A percentile compares a stretch with the other conserved stretches of the same genome.
Conservation (phyloP, 768 basidiomycete genomes). For the Tremella mesenterica region DNA sequence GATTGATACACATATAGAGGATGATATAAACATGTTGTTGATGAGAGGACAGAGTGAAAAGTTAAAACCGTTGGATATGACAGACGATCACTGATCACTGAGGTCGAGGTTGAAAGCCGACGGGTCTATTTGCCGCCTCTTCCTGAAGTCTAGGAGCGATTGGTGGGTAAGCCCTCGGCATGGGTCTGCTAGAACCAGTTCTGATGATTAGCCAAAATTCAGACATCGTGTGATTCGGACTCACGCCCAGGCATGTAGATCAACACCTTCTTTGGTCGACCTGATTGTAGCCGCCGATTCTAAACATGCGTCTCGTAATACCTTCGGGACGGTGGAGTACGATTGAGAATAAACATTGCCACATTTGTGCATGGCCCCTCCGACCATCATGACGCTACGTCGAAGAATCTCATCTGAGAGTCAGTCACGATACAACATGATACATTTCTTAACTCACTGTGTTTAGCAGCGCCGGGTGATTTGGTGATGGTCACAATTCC, state of each 20-base stretch:
- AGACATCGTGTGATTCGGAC: too few relatives aligned
- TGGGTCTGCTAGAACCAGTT: neutral
- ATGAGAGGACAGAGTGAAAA: too few relatives aligned
- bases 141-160: neutral
- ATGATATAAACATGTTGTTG: too few relatives aligned
- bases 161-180: neutral
- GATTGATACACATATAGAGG: too few relatives aligned
- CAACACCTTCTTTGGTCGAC: constrained; percentile 1
- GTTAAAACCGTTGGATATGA: too few relatives aligned
- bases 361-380: too few relatives aligned
- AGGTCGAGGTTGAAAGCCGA: too few relatives aligned
- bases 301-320: neutral
- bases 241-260: neutral
- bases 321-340: too few relatives aligned
- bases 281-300: neutral
- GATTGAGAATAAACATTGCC: too few relatives aligned
- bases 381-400: neutral
- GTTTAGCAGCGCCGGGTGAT: neutral
- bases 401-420: neutral
- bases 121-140: too few relatives aligned
- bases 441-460: neutral
- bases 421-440: neutral
- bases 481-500: constrained; percentile 1
- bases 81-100: too few relatives aligned
- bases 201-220: too few relatives aligned